Base-by-base conservation (phyloP, 2,329 filamentous ascomycete species). In the Cladosporium sp. region DNA sequence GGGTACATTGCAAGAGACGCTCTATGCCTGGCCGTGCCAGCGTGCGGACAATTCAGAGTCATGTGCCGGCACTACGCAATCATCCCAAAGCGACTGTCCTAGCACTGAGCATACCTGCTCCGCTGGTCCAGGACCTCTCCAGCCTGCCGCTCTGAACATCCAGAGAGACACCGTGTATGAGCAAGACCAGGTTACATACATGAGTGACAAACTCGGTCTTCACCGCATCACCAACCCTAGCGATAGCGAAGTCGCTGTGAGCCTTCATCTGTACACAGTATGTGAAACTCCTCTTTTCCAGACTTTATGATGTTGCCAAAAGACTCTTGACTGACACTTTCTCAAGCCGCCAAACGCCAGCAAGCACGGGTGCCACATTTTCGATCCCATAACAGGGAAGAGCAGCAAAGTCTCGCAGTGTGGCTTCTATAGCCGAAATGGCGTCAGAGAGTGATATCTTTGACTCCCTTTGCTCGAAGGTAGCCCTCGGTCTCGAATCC, bases 281-380 rank as follows among this genome's bases (percentile, higher is more conserved):
- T 70, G 82, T 76, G 22, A 34, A n/a, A 3, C 17, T 45, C 6
- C 43, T 34, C 36, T n/a, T 34, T 5, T 42, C 38, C 40, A 39
- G 40, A 19, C 43, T 52, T 25, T 7, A 34, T 42, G 34, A 42
- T 61, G 30, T 51, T 60, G 55, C 45, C 25, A 25, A 25, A 8
- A 40, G 37, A 43, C 11, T 14, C 6, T 7, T 34, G 17, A 47
- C 63, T 43, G 28, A 39, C 60, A 82, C 80, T 95, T 61, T 94
- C 94, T 71, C 93, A 90, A 71, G 14, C 92, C 92, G 37, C 92
- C 92, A 3, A 95, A 96, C 68, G 92, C 93, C 38, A 90, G 90
- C 38, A 88, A 84, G 60, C 84, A 85, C 61, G 92, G 92, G 22
- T 96, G 90, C 73, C 83, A 90, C 68, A 85, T 93, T 69, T 97